Evolutionary conservation across 371 early-diverging fungal species (phyloP).

Genomic region (Lichtheimia hyalospora): DNA sequence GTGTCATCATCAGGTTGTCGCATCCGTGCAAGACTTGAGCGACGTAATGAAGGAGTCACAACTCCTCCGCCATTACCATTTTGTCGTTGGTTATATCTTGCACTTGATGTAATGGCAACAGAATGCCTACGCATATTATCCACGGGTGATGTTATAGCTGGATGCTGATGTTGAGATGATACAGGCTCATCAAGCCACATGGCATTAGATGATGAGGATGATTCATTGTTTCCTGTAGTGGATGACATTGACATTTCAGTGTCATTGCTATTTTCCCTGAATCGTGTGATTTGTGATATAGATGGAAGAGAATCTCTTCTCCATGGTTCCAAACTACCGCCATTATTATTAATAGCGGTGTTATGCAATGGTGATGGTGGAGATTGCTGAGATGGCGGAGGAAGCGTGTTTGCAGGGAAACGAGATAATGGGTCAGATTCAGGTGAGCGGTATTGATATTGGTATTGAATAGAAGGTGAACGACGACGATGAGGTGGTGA

Average conservation of each 20-base stretch:
- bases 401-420: background rate
- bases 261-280: constrained; percentile 4
- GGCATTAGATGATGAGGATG: constrained; percentile 1
- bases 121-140: constrained; percentile 20
- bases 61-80: background rate
- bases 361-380: background rate
- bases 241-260: constrained; percentile 6
- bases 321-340: constrained; percentile 10
- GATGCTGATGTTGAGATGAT: background rate
- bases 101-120: constrained; percentile 15
- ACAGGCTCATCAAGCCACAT: constrained; percentile 16
- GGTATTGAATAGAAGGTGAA: constrained; percentile 9
- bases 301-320: constrained; percentile 41
- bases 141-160: background rate
- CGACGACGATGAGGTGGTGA: constrained; percentile 23
- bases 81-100: background rate
- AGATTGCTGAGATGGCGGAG: constrained; percentile 14
- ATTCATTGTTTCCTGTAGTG: background rate
- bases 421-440: constrained; percentile 15
- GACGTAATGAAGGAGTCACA: constrained; percentile 4
- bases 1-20: background rate
- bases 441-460: background rate
- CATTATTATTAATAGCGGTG: background rate
- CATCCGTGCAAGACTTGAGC: background rate
- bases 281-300: constrained; percentile 32